Conservation (phyloP, 2,329 filamentous ascomycete genomes). For the Trichoderma harzianum region DNA sequence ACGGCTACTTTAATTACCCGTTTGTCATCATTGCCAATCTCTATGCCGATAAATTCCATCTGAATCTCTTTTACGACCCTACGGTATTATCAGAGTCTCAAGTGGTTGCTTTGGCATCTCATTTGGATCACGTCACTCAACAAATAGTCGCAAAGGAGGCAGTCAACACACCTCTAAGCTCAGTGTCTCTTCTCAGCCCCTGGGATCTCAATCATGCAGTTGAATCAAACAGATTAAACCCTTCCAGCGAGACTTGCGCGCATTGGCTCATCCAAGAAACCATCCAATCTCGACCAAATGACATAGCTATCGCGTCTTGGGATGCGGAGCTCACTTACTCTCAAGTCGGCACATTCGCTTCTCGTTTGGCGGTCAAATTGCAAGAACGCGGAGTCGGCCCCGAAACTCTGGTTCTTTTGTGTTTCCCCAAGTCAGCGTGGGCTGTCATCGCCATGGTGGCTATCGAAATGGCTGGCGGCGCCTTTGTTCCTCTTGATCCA, state of each 20-base stretch:
- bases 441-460: slow-evolving; percentile 20
- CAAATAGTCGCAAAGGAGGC: not conserved
- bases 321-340: slow-evolving; percentile 16
- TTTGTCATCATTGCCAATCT: not conserved
- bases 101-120: not conserved
- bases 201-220: slow-evolving; percentile 11
- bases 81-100: not conserved
- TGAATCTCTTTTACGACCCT: slow-evolving; percentile 3
- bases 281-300: not conserved
- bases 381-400: slow-evolving; percentile 8
- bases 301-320: slow-evolving; percentile 1
- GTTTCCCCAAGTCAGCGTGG: slow-evolving; percentile 21
- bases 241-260: not conserved
- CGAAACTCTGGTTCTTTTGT: slow-evolving; percentile 17
- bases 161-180: not conserved
- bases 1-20: slow-evolving; percentile 16
- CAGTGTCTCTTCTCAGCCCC: slow-evolving; percentile 4
- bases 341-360: not conserved
- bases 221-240: not conserved
- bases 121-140: slow-evolving; percentile 7
- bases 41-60: not conserved
- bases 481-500: slow-evolving; percentile 21
- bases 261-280: slow-evolving; percentile 3
- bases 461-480: slow-evolving; percentile 21
- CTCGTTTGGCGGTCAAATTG: slow-evolving; percentile 1